phyloP scores from a whole-genome alignment of 352 stramenopile genomes.

The Phytophthora parvispora region DNA sequence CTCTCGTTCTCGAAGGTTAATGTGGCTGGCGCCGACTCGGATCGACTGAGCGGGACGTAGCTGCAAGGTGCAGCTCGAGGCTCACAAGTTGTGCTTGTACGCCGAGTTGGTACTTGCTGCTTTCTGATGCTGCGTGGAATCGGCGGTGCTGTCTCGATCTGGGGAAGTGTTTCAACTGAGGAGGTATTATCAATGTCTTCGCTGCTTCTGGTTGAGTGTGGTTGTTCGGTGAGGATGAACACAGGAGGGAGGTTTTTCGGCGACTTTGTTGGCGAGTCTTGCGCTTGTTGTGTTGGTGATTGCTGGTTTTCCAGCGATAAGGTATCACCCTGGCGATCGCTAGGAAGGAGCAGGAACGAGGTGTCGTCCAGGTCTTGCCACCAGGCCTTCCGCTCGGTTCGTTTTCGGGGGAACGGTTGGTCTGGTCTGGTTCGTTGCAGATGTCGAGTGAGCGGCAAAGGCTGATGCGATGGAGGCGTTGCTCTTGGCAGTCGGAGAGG shows the following conservation, averaged over 20 bases:
- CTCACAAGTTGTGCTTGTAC: neutral
- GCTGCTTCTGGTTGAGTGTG: neutral
- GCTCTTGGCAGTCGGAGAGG: conserved; percentile 23
- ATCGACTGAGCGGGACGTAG: conserved; percentile 27
- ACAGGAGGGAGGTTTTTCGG: conserved; percentile 27
- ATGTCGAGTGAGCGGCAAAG: conserved; percentile 32
- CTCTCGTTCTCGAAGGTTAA: conserved; percentile 35
- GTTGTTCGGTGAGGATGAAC: conserved; percentile 30
- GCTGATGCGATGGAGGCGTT: conserved; percentile 36
- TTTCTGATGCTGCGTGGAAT: neutral
- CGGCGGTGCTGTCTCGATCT: conserved; percentile 10
- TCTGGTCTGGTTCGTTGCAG: conserved; percentile 30
- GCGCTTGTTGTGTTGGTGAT: conserved; percentile 1
- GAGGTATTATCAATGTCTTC: conserved; percentile 4
- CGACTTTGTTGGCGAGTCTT: neutral
- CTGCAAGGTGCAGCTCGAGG: neutral
- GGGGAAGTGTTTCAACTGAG: conserved; percentile 12
- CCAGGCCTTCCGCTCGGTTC: conserved; percentile 43
- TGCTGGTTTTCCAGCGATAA: neutral
- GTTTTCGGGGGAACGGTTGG: conserved; percentile 41
- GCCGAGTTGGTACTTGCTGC: neutral
- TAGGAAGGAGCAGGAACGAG: conserved; percentile 21
- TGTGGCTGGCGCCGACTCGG: conserved; percentile 58
- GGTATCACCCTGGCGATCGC: conserved; percentile 7
- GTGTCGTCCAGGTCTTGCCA: conserved; percentile 43